phyloP scores from a whole-genome alignment of 768 basidiomycete species.

The Podaxis rugospora region DNA sequence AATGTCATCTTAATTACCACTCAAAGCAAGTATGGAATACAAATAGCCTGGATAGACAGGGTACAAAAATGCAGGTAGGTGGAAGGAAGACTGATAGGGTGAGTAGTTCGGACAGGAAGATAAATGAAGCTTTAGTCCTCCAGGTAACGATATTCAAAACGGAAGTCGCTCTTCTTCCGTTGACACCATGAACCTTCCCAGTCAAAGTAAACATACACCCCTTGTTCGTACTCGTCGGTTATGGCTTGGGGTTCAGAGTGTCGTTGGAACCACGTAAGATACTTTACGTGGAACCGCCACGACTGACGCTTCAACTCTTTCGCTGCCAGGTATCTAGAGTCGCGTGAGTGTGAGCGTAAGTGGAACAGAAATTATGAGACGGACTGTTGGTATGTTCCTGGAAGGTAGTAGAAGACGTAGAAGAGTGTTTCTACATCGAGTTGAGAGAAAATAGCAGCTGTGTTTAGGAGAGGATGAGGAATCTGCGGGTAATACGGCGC shows the following conservation, averaged over 20 bases:
- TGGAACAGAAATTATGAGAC: slow-evolving; percentile 21
- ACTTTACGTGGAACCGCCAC: slow-evolving; percentile 99
- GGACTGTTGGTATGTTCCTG: slow-evolving; percentile 97
- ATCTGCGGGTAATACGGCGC: slow-evolving; percentile 92
- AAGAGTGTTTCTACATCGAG: slow-evolving; percentile 97
- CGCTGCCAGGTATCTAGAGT: slow-evolving; percentile 81
- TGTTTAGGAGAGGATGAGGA: slow-evolving; percentile 75
- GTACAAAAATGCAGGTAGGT: slow-evolving; percentile 11
- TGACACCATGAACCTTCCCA: slow-evolving; percentile 99
- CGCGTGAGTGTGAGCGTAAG: neutral
- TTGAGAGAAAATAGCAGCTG: slow-evolving; percentile 81
- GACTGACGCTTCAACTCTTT: slow-evolving; percentile 96
- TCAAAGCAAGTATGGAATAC: slow-evolving; percentile 19
- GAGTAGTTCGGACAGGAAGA: slow-evolving; percentile 8
- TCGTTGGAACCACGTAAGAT: slow-evolving; percentile 99
- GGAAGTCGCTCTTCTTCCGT: slow-evolving; percentile 96
- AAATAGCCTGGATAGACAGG: slow-evolving; percentile 12
- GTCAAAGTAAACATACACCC: slow-evolving; percentile 98
- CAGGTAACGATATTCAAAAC: slow-evolving; percentile 93
- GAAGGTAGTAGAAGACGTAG: slow-evolving; percentile 97
- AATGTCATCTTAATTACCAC: slow-evolving; percentile 3
- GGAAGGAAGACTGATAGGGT: slow-evolving; percentile 7
- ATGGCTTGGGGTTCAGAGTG: slow-evolving; percentile 98
- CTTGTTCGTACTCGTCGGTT: slow-evolving; percentile 99
- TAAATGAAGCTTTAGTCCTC: slow-evolving; percentile 59